A percentile compares a stretch with the other conserved stretches of the same genome.
Conservation (phyloP, 2,329 filamentous ascomycete genomes). For the Fusarium newnesense region DNA sequence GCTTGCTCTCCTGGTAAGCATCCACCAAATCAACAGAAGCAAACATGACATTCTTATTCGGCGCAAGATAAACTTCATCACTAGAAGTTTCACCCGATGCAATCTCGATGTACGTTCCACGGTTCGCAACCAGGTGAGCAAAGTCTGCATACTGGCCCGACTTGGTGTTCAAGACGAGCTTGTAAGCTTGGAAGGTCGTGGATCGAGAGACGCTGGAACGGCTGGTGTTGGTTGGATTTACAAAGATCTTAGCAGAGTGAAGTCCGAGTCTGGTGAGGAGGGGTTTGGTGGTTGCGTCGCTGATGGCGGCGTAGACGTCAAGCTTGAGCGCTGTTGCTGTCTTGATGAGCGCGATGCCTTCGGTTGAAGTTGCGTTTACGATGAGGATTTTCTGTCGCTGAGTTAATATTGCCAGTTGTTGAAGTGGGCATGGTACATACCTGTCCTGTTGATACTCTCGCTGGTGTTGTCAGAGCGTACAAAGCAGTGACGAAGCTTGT, state of each 20-base stretch:
- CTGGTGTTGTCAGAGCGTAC: slow-evolving; percentile 26
- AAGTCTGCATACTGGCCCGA: slow-evolving; percentile 28
- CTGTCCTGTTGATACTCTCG: slow-evolving; percentile 22
- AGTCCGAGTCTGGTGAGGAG: slow-evolving; percentile 27
- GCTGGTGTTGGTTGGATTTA: background rate
- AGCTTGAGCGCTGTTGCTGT: slow-evolving; percentile 32
- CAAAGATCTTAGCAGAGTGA: slow-evolving; percentile 22
- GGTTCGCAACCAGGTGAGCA: slow-evolving; percentile 31
- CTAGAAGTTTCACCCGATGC: slow-evolving; percentile 4
- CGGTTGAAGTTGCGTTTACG: slow-evolving; percentile 27
- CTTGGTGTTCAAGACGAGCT: slow-evolving; percentile 32
- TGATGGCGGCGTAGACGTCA: slow-evolving; percentile 29
- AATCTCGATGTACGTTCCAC: slow-evolving; percentile 35
- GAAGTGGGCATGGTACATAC: background rate
- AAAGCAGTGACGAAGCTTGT: slow-evolving; percentile 35
- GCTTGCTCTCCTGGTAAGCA: slow-evolving; percentile 27
- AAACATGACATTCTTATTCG: slow-evolving; percentile 38
- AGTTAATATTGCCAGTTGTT: background rate
- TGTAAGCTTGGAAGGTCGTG: slow-evolving; percentile 15
- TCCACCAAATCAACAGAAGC: slow-evolving; percentile 36
- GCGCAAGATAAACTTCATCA: background rate
- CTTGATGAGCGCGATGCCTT: slow-evolving; percentile 38
- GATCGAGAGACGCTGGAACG: slow-evolving; percentile 17
- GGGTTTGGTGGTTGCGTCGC: slow-evolving; percentile 16
- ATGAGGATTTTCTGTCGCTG: slow-evolving; percentile 31